Evolutionary conservation across 495 filamentous ascomycete species (phyloP).

Genomic region (Xylaria bambusicola): DNA sequence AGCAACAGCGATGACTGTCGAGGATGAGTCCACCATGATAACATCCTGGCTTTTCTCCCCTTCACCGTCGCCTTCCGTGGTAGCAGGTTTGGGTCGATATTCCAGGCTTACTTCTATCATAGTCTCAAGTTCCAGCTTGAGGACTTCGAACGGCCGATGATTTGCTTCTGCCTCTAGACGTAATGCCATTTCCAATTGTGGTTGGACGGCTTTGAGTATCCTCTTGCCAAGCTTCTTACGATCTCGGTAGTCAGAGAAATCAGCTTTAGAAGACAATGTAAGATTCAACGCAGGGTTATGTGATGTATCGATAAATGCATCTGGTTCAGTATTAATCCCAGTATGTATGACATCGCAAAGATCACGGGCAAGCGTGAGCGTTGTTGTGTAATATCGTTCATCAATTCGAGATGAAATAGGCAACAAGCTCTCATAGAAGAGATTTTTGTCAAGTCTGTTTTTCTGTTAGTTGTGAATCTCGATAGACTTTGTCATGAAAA

Average conservation of each 20-base stretch:
- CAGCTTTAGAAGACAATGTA: conserved; percentile 32
- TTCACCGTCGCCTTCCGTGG: conserved; percentile 28
- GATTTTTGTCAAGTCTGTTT: conserved; percentile 71
- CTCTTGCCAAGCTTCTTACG: conserved; percentile 74
- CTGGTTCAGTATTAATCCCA: conserved; percentile 57
- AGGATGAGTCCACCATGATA: conserved; percentile 50
- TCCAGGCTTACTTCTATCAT: conserved; percentile 65
- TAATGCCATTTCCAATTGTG: conserved; percentile 72
- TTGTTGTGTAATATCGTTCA: conserved; percentile 72
- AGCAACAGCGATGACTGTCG: conserved; percentile 44
- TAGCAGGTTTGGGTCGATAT: conserved; percentile 34
- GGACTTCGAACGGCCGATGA: conserved; percentile 66
- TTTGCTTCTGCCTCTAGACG: conserved; percentile 78
- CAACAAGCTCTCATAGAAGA: conserved; percentile 67
- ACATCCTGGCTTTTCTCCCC: conserved; percentile 40
- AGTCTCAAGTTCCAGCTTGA: conserved; percentile 70
- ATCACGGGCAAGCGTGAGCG: conserved; percentile 71
- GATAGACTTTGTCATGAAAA: conserved; percentile 22
- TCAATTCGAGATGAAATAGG: conserved; percentile 66
- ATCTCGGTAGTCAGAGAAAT: conserved; percentile 40
- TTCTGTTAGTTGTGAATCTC: conserved; percentile 25
- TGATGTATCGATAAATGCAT: conserved; percentile 25
- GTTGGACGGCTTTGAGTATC: conserved; percentile 79
- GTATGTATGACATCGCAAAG: conserved; percentile 68
- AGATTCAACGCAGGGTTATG: conserved; percentile 29